phyloP scores from a whole-genome alignment of 768 basidiomycete genomes.

The Termitomyces sp. region DNA sequence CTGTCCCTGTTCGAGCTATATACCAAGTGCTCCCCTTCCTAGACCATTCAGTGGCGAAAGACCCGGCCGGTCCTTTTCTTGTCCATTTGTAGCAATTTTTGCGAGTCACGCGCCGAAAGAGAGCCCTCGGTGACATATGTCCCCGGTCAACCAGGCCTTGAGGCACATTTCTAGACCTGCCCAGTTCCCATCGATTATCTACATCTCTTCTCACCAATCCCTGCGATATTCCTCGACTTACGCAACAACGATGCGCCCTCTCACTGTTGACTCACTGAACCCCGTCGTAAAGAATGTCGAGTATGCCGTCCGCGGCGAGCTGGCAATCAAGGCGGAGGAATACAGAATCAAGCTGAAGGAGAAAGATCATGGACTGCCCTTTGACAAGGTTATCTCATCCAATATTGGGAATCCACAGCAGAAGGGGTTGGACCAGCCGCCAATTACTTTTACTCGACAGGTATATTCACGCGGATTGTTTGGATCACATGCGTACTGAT shows the following conservation, averaged over 20 bases:
- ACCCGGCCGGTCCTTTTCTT: neutral
- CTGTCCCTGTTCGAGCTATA: neutral
- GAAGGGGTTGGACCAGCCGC: constrained; percentile 86
- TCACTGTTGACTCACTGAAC: constrained; percentile 74
- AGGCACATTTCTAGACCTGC: constrained; percentile 3
- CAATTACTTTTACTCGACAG: constrained; percentile 91
- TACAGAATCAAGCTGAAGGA: constrained; percentile 67
- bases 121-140: neutral
- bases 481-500: neutral
- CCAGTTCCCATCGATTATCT: constrained; percentile 8
- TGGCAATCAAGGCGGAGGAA: constrained; percentile 90
- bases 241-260: constrained; percentile 39
- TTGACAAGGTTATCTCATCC: constrained; percentile 83
- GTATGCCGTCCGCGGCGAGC: constrained; percentile 96
- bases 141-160: neutral
- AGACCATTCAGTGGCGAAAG: neutral
- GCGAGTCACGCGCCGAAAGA: neutral
- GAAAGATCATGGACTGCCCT: constrained; percentile 60
- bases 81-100: neutral
- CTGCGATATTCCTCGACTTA: constrained; percentile 3
- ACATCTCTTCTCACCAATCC: neutral
- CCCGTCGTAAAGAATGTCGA: constrained; percentile 81
- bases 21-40: neutral
- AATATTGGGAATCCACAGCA: constrained; percentile 99
- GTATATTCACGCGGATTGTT: constrained; percentile 30